Evolutionary conservation across 129 eudicot genomes (phyloP).

Genomic region (Saussurea involucrata): DNA sequence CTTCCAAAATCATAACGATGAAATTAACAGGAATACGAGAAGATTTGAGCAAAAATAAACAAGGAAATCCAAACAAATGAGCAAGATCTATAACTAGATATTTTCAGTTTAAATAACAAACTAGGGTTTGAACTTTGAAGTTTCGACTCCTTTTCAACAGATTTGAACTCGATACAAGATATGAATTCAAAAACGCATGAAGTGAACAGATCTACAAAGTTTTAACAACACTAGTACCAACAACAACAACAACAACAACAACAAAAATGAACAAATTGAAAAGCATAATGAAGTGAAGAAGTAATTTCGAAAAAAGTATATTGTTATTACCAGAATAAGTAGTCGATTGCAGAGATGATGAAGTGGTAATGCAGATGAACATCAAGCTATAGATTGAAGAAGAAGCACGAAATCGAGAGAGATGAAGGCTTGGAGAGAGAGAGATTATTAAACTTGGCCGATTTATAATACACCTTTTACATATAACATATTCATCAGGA

Average conservation of each 20-base stretch:
- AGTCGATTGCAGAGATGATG: background rate
- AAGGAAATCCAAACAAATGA: background rate
- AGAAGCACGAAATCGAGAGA: background rate
- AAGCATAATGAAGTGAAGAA: constrained; percentile 5
- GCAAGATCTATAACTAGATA: constrained; percentile 25
- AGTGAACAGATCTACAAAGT: constrained; percentile 21
- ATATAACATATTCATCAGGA: constrained; percentile 12
- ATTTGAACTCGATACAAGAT: background rate
- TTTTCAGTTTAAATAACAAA: background rate
- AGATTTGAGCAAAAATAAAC: background rate
- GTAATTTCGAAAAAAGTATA: background rate
- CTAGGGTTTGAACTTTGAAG: constrained; percentile 23
- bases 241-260: background rate
- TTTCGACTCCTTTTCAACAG: background rate
- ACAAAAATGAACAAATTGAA: background rate
- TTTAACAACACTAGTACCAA: background rate
- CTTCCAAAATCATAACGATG: background rate
- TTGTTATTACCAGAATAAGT: constrained; percentile 7
- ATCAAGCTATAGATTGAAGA: constrained; percentile 21
- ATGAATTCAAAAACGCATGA: background rate
- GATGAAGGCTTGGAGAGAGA: background rate
- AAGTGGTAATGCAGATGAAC: constrained; percentile 2
- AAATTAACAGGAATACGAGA: background rate
- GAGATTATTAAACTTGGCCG: constrained; percentile 31
- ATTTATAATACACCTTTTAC: background rate